Evolutionary conservation across 2,329 filamentous ascomycete genomes (phyloP), one percentile per base, ranked within the genome.

Genomic region (Colletotrichum noveboracense): DNA sequence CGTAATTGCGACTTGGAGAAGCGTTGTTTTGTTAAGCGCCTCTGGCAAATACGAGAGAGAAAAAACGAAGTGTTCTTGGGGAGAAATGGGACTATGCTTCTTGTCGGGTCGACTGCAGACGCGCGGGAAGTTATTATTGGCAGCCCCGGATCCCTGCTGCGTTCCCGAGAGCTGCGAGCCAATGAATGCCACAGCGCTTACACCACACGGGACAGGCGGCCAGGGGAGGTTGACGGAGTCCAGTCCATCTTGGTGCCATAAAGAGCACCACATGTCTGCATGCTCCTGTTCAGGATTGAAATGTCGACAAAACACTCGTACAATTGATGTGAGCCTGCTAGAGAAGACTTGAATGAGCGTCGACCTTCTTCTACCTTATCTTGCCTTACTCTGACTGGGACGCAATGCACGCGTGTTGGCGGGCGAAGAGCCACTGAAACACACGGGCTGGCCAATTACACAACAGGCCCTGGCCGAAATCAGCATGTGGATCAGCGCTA

Each of bases 61-160:
- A 70, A 28, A 62, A 52, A 61, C 28, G 52, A 24, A 68, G 26
- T 26, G 66, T 56, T 32, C 36, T 65, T 64, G 30, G 24, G 67
- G 68, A 43, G 69, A 64, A 43, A 52, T 52, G 58, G 58, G 38
- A 38, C 13, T 30, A 43, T 71, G 76, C 77, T 77, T 77, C 76
- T 68, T 13, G 26, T 30, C 10, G 18, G 30, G 71, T 43, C 58
- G 26, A 55, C 38, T 66, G 62, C 56, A 78, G 72, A 77, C 77
- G 77, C 77, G 77, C 77, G 77, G 71, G 68, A 76, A 71, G 68
- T 60, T 76, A 77, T 74, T 48, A 77, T 77, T 78, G 77, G 77
- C 70, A 69, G 72, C 21, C 24, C 6, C 16, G 55, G 52, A n/a
- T 64, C 68, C 71, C 62, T 70, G 76, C 43, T n/a, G 26, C 21